Base-by-base conservation (phyloP, 345 rosid genomes). In the Pistacia atlantica region DNA sequence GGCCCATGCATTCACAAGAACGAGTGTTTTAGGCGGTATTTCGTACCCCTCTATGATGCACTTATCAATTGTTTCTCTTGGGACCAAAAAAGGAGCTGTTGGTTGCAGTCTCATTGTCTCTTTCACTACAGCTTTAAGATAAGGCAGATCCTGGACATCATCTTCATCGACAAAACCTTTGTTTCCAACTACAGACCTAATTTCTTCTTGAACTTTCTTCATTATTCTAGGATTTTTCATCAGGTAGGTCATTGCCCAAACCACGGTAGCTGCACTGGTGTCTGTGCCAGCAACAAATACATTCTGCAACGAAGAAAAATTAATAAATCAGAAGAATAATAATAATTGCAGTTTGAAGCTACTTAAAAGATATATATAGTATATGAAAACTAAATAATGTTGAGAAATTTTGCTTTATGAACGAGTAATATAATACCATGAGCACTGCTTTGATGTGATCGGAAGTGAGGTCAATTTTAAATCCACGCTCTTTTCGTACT, bases 371-470 rank as follows among this genome's bases (percentile, higher is more conserved):
- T 31, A 31, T 31, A 31, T 31, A 31, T 31, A 31, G 33, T 31
- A 31, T 31, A 31, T 31, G 33, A 31, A 31, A 31, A 31, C 33
- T 31, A 31, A 31, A 31, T 31, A 1, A 31, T 0, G 33, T 31
- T 31, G 42, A 6, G 5, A 38, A 38, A 38, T 38, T 38, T 38
- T 38, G 42, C 11, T 2, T 35, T 48, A 14, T 54, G 25, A 25
- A 0, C 25, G 22, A 14, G 3, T 2, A 38, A 38, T 38, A 38
- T 55, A 35, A 69, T 57, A 90, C 92, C 85, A 82, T 83, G 58
- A 91, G 83, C 7, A 89, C 51, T 31, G 80, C 91, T 83, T 90
- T 87, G 84, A 87, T 77, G 66, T 86, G 86, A 66, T 86, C 86
- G 13, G 35, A 31, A 2, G 84, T 83, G 55, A 88, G 70, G 35